A percentile compares a stretch with the other conserved stretches of the same genome.
Evolutionary conservation across 495 filamentous ascomycete genomes (phyloP).

Genomic region (Schizothecium vesticola): DNA sequence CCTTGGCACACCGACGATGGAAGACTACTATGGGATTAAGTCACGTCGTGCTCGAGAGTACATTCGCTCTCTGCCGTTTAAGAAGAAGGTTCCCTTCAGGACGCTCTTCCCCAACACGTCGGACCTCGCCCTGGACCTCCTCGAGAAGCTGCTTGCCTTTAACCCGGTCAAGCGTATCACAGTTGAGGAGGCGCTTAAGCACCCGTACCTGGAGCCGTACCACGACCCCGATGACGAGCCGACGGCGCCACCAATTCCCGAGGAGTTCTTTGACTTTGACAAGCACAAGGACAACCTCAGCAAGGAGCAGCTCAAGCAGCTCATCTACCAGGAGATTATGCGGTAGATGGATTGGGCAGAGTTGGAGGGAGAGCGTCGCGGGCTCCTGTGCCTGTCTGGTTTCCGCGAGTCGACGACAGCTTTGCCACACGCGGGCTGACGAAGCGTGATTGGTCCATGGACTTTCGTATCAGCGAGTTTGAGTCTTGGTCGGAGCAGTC

Average conservation of each 20-base stretch:
- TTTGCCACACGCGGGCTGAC: background rate
- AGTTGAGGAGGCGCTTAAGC: slow-evolving; percentile 93
- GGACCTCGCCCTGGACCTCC: slow-evolving; percentile 83
- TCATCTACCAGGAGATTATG: slow-evolving; percentile 99
- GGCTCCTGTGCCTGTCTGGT: background rate
- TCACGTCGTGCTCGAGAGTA: slow-evolving; percentile 96
- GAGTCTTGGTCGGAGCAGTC: background rate
- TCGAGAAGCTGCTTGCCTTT: slow-evolving; percentile 95
- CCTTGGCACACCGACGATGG: slow-evolving; percentile 98
- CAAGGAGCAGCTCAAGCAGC: slow-evolving; percentile 95
- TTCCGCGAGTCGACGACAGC: background rate
- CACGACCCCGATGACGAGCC: slow-evolving; percentile 99
- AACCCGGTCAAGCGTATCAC: slow-evolving; percentile 98
- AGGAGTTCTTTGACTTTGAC: slow-evolving; percentile 99
- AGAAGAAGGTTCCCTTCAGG: slow-evolving; percentile 99
- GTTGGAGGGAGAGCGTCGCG: background rate
- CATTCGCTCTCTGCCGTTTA: slow-evolving; percentile 98
- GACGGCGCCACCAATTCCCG: slow-evolving; percentile 89
- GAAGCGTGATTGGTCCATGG: background rate
- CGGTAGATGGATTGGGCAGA: slow-evolving; percentile 49
- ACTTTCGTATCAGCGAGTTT: background rate
- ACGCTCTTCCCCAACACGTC: slow-evolving; percentile 96
- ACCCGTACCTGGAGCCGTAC: slow-evolving; percentile 98
- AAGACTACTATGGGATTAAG: slow-evolving; percentile 99
- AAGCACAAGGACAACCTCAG: slow-evolving; percentile 98